These are phyloP conservation scores for Auricularia sp. DNA, from an alignment of 768 basidiomycete genomes.

Conservation along the genomic window DNA sequence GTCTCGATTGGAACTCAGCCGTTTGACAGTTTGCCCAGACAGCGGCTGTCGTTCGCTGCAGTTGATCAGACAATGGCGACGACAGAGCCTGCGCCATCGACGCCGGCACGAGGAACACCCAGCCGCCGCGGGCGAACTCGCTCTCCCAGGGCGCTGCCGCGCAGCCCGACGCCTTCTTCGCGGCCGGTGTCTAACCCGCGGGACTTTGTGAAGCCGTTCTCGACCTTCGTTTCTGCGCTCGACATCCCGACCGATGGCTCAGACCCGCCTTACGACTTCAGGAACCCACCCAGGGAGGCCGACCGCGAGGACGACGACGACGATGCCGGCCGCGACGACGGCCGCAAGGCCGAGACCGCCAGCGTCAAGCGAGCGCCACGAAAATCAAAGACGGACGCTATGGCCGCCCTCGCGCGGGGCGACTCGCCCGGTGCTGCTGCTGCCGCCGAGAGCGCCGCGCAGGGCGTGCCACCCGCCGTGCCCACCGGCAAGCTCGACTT, in stretches of 20 bases:
- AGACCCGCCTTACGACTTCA: background rate
- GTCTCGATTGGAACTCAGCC: too few species aligned
- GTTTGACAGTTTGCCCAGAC: too few species aligned
- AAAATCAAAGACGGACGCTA: conserved; percentile 83
- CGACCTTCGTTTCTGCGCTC: background rate
- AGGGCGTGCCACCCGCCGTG: conserved; percentile 10
- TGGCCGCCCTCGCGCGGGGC: conserved; percentile 63
- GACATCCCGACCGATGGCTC: conserved; percentile 1
- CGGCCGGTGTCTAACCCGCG: background rate
- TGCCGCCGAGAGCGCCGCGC: conserved; percentile 35
- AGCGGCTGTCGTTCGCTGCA: background rate
- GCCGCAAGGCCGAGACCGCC: background rate
- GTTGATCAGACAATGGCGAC: background rate
- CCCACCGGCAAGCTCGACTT: conserved; percentile 41
- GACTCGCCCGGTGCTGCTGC: conserved; percentile 46
- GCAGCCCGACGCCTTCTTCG: background rate
- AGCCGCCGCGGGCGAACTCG: background rate
- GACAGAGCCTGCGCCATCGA: background rate
- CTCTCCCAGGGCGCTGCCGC: background rate
- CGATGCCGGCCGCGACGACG: background rate
- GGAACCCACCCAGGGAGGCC: background rate
- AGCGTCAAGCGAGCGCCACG: conserved; percentile 57
- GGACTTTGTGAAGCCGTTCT: conserved; percentile 1
- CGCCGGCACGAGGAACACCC: background rate
- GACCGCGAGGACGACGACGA: background rate